Conservation (phyloP, 345 rosid species). For the Moricandia arvensis region DNA sequence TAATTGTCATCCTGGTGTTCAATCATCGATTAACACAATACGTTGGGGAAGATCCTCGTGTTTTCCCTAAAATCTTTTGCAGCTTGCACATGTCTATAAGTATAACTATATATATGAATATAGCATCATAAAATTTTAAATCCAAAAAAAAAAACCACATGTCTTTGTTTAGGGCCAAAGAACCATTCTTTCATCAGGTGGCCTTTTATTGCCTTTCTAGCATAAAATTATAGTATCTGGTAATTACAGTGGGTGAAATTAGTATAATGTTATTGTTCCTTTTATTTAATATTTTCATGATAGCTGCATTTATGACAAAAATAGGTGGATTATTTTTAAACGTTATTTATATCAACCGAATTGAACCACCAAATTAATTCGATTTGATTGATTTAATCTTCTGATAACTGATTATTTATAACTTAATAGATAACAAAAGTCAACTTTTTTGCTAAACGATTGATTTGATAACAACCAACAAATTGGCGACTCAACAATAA, state of each 20-base stretch:
- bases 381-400: constrained; percentile 21
- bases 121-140: neutral
- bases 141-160: neutral
- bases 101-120: neutral
- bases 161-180: neutral
- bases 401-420: neutral
- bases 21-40: constrained; percentile 27
- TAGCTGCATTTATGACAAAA: neutral
- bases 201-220: neutral
- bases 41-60: constrained; percentile 29
- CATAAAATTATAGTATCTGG: neutral
- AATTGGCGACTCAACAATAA: neutral
- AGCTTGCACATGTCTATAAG: neutral
- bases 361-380: constrained; percentile 20
- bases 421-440: neutral
- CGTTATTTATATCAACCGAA: constrained; percentile 9
- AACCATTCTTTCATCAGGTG: neutral
- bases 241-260: neutral
- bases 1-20: constrained; percentile 17
- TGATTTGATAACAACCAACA: constrained; percentile 2
- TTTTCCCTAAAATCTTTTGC: constrained; percentile 30
- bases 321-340: neutral
- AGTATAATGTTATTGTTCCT: neutral
- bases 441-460: neutral
- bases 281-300: neutral